Conservation (phyloP, 306 rosid genomes). For the Acacia acuminata region DNA sequence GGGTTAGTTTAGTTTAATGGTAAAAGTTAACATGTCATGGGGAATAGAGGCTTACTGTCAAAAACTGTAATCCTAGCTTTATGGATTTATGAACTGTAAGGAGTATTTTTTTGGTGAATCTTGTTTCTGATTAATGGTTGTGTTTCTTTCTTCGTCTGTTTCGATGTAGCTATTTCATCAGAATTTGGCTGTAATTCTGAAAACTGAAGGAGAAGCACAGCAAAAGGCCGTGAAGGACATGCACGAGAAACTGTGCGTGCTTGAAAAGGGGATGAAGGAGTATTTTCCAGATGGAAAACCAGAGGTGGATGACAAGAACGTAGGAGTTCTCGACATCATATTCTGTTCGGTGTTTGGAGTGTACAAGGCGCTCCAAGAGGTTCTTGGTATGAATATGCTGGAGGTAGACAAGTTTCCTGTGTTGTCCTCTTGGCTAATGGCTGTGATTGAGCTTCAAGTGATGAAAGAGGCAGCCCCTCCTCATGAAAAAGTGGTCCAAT, state of each 20-base stretch:
- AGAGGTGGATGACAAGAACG: not conserved
- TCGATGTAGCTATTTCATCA: constrained; percentile 23
- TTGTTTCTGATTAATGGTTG: not conserved
- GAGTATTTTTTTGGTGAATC: not conserved
- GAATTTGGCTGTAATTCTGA: not conserved
- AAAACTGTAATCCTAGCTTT: not conserved
- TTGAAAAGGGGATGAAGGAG: constrained; percentile 45
- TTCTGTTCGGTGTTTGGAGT: constrained; percentile 7
- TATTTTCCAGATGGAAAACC: constrained; percentile 30
- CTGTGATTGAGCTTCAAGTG: constrained; percentile 19
- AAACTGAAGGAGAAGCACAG: constrained; percentile 41
- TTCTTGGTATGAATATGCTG: constrained; percentile 17
- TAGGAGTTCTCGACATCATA: constrained; percentile 30
- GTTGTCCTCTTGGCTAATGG: constrained; percentile 33
- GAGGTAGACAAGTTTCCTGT: constrained; percentile 40
- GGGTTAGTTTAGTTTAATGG: not conserved
- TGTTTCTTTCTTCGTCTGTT: not conserved
- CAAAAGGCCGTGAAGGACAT: constrained; percentile 23
- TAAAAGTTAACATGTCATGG: not conserved
- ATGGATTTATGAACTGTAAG: not conserved
- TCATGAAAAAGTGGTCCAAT: constrained; percentile 22
- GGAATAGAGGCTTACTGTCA: not conserved
- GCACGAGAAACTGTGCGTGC: constrained; percentile 25
- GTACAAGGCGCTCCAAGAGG: constrained; percentile 30
- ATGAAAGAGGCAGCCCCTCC: constrained; percentile 35